Percentiles rank a stretch among this genome's conserved stretches.
Conservation (phyloP, 2,329 filamentous ascomycete genomes). For the Ophiostoma sp. region DNA sequence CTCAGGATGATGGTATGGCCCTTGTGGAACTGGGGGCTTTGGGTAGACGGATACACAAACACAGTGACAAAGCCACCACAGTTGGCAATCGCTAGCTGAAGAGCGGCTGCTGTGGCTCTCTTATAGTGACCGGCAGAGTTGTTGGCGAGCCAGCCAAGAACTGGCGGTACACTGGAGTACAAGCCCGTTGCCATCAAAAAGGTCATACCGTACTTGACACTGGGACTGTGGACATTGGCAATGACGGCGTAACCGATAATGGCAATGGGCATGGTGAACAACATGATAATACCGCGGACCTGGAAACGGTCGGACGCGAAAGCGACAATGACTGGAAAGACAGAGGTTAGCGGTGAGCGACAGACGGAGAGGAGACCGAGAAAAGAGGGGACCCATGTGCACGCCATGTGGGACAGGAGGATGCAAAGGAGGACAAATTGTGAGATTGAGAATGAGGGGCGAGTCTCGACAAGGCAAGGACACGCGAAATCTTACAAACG, state of each 20-base stretch:
- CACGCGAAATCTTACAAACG: neutral
- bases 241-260: constrained; percentile 67
- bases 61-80: constrained; percentile 64
- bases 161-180: constrained; percentile 61
- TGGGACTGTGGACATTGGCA: constrained; percentile 52
- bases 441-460: neutral
- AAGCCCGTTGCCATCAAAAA: constrained; percentile 67
- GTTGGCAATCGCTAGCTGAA: constrained; percentile 68
- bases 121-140: constrained; percentile 71
- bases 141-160: constrained; percentile 67
- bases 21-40: constrained; percentile 59
- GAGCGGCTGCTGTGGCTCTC: constrained; percentile 63
- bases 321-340: constrained; percentile 48
- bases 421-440: neutral
- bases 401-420: neutral
- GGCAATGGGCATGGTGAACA: constrained; percentile 62
- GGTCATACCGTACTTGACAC: constrained; percentile 64
- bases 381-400: neutral
- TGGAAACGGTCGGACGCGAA: constrained; percentile 61
- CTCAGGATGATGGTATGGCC: constrained; percentile 64
- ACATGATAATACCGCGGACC: constrained; percentile 62
- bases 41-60: constrained; percentile 47
- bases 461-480: neutral
- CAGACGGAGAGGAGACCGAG: neutral
- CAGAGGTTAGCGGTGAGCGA: neutral